phyloP scores from a whole-genome alignment of 1,284 basidiomycete genomes.

The Inonotus obliquus region DNA sequence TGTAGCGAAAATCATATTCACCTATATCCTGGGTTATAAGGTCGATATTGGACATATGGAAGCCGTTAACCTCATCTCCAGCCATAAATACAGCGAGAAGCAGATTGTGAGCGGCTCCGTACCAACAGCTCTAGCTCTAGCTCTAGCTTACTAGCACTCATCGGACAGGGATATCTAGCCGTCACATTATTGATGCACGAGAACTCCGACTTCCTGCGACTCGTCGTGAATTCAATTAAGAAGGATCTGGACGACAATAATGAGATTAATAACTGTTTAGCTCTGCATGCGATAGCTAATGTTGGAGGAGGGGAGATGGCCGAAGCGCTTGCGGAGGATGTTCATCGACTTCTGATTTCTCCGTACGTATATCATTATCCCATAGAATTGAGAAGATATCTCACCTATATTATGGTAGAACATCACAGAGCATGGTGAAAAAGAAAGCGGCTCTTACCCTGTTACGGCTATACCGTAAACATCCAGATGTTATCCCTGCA shows the following conservation, averaged over 20 bases:
- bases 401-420: slow-evolving; percentile 44
- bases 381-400: slow-evolving; percentile 13
- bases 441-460: slow-evolving; percentile 98
- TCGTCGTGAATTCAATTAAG: slow-evolving; percentile 97
- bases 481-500: slow-evolving; percentile 89
- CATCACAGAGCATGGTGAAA: slow-evolving; percentile 93
- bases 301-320: slow-evolving; percentile 99
- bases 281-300: slow-evolving; percentile 97
- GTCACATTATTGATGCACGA: slow-evolving; percentile 98
- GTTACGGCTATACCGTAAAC: slow-evolving; percentile 91
- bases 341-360: slow-evolving; percentile 93
- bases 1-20: slow-evolving; percentile 96
- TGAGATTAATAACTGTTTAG: slow-evolving; percentile 95
- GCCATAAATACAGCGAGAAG: slow-evolving; percentile 96
- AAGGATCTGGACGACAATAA: slow-evolving; percentile 96
- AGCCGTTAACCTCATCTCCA: slow-evolving; percentile 96
- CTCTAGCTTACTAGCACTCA: not conserved
- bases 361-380: slow-evolving; percentile 57
- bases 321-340: slow-evolving; percentile 88
- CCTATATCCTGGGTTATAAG: slow-evolving; percentile 98
- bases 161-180: slow-evolving; percentile 85
- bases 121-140: not conserved
- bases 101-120: slow-evolving; percentile 76
- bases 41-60: slow-evolving; percentile 99
- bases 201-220: slow-evolving; percentile 91